phyloP scores from a whole-genome alignment of 495 filamentous ascomycete species.

The Hypoxylon subgilvum region DNA sequence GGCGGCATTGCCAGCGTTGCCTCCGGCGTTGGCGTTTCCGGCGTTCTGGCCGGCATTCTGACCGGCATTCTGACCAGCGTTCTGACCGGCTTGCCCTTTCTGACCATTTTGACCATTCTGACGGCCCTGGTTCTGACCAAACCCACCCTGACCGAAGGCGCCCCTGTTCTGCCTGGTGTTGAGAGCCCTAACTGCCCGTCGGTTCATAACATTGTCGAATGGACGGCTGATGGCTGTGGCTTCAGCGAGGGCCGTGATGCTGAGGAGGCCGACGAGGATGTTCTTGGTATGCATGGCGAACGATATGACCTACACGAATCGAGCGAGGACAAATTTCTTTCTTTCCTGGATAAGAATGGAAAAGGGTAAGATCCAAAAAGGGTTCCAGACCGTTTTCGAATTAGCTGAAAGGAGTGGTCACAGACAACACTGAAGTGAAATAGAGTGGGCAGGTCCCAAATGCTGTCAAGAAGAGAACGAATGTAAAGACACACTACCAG shows the following conservation, averaged over 20 bases:
- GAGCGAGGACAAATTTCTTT: slow-evolving; percentile 24
- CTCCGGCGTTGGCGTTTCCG: no score
- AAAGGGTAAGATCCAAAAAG: slow-evolving; percentile 43
- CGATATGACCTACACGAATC: slow-evolving; percentile 19
- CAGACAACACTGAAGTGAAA: slow-evolving; percentile 49
- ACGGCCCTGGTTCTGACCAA: slow-evolving; percentile 8
- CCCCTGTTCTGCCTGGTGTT: slow-evolving; percentile 24
- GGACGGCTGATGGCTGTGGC: slow-evolving; percentile 50
- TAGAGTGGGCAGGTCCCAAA: slow-evolving; percentile 45
- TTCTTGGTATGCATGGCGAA: slow-evolving; percentile 56
- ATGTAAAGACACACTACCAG: slow-evolving; percentile 57
- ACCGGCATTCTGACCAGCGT: slow-evolving; percentile 10
- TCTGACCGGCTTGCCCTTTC: slow-evolving; percentile 11
- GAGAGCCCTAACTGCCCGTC: slow-evolving; percentile 25
- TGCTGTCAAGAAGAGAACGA: slow-evolving; percentile 56
- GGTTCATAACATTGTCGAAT: slow-evolving; percentile 39
- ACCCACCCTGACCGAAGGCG: neutral
- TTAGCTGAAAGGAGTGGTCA: slow-evolving; percentile 48
- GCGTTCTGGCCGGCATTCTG: slow-evolving; percentile 21
- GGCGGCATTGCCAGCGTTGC: no score
- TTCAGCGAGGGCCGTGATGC: slow-evolving; percentile 48
- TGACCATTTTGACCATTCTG: neutral
- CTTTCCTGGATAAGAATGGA: slow-evolving; percentile 29
- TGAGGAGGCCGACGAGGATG: slow-evolving; percentile 48
- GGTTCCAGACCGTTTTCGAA: slow-evolving; percentile 59